A percentile compares a stretch with the other conserved stretches of the same genome.
Evolutionary conservation across 2,329 filamentous ascomycete genomes (phyloP).

Genomic region (Colletotrichum graminicola): DNA sequence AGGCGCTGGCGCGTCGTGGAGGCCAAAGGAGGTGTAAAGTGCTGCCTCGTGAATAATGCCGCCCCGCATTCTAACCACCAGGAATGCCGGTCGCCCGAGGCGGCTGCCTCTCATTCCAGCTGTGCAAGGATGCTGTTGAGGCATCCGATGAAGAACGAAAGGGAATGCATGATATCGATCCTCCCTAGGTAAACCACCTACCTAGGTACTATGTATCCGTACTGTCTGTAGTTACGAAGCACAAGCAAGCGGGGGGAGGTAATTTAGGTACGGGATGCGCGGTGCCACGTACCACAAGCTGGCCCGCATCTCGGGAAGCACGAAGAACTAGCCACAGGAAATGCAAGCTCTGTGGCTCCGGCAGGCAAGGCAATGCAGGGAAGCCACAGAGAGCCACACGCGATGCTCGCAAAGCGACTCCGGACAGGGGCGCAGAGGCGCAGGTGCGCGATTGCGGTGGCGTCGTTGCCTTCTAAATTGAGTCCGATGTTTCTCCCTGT

Average conservation of each 20-base stretch:
- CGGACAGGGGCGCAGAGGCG: slow-evolving; percentile 16
- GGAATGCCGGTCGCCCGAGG: slow-evolving; percentile 29
- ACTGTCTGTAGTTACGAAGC: slow-evolving; percentile 1
- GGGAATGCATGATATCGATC: slow-evolving; percentile 9
- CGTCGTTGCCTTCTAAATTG: slow-evolving; percentile 27
- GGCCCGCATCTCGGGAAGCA: slow-evolving; percentile 18
- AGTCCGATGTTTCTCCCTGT: slow-evolving; percentile 29
- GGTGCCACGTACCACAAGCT: slow-evolving; percentile 18
- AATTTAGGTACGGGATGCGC: slow-evolving; percentile 1
- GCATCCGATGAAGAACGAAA: slow-evolving; percentile 28
- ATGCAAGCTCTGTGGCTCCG: slow-evolving; percentile 27
- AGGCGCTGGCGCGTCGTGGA: slow-evolving; percentile 21
- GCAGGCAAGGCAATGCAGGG: slow-evolving; percentile 18
- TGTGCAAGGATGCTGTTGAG: slow-evolving; percentile 33
- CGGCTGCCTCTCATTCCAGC: slow-evolving; percentile 34
- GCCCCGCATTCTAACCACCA: slow-evolving; percentile 28
- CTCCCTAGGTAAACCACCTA: not conserved
- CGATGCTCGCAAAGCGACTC: slow-evolving; percentile 19
- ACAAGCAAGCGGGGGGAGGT: not conserved
- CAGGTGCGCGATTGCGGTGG: slow-evolving; percentile 21
- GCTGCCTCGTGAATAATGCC: slow-evolving; percentile 32
- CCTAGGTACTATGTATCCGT: no score
- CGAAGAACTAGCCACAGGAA: slow-evolving; percentile 34
- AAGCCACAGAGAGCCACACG: slow-evolving; percentile 29
- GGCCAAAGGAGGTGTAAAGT: slow-evolving; percentile 27